These are phyloP conservation scores for Cystobasidium pallidum DNA, from an alignment of 1,284 basidiomycete species.

Conservation along the genomic window DNA sequence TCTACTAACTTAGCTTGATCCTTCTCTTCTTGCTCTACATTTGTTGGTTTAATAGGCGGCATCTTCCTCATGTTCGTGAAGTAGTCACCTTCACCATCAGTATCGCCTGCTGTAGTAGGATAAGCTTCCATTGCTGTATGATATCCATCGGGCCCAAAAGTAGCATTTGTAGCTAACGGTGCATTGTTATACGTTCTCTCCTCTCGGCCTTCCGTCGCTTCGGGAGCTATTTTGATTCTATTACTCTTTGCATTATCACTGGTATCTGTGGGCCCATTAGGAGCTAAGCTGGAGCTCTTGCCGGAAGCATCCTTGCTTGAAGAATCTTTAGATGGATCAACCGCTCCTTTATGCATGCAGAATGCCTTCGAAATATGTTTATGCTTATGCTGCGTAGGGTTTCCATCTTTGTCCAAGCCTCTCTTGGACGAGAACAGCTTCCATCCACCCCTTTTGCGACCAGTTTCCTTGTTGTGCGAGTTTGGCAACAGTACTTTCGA, in stretches of 20 bases:
- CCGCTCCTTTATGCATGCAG: constrained; percentile 42
- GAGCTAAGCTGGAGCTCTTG: not conserved
- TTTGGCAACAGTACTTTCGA: not conserved
- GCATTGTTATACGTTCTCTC: constrained; percentile 31
- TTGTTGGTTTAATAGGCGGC: constrained; percentile 19
- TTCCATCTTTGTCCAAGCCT: constrained; percentile 38
- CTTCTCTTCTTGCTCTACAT: constrained; percentile 22
- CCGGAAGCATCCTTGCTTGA: not conserved
- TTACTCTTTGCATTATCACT: not conserved
- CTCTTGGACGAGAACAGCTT: constrained; percentile 37
- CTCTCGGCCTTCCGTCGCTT: constrained; percentile 21
- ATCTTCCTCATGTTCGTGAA: constrained; percentile 35
- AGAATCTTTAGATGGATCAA: constrained; percentile 26
- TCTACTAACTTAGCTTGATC: constrained; percentile 26
- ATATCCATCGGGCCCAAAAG: constrained; percentile 40
- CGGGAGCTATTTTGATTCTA: constrained; percentile 36
- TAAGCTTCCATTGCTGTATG: constrained; percentile 37
- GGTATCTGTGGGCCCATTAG: not conserved
- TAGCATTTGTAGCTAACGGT: constrained; percentile 38
- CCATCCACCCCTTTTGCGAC: constrained; percentile 32
- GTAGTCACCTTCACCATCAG: constrained; percentile 24
- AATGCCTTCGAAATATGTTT: constrained; percentile 26
- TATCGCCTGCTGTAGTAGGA: not conserved
- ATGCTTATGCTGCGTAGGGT: constrained; percentile 38
- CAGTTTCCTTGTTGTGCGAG: not conserved